These are phyloP conservation scores for Rhynchospora tenuis DNA, from an alignment of 176 grass and related monocot genomes.

Conservation along the genomic window DNA sequence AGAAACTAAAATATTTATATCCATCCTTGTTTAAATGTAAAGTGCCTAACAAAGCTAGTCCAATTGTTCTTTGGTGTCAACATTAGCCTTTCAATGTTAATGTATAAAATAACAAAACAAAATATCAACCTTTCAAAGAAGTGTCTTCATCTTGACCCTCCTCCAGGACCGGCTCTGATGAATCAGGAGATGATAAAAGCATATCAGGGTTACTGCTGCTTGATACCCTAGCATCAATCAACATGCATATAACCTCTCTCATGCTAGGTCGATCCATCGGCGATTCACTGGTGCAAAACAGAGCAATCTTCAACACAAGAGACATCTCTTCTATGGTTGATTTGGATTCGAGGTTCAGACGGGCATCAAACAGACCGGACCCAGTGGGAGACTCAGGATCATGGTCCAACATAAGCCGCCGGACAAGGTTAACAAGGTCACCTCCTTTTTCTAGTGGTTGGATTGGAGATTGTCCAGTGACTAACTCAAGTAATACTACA, in stretches of 20 bases:
- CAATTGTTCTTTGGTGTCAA: not conserved
- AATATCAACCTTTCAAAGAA: slow-evolving; percentile 31
- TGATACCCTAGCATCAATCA: slow-evolving; percentile 62
- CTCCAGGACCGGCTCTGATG: not conserved
- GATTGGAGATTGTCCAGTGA: slow-evolving; percentile 81
- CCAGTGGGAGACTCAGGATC: slow-evolving; percentile 22
- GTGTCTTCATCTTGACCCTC: not conserved
- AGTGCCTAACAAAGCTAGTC: not conserved
- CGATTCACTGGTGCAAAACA: slow-evolving; percentile 86
- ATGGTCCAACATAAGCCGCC: slow-evolving; percentile 41
- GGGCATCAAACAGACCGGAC: slow-evolving; percentile 54
- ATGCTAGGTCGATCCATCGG: slow-evolving; percentile 89
- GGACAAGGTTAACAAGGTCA: slow-evolving; percentile 93
- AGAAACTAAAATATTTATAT: not conserved
- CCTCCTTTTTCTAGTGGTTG: slow-evolving; percentile 96
- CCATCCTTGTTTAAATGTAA: not conserved
- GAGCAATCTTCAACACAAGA: slow-evolving; percentile 82
- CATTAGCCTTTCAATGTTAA: not conserved
- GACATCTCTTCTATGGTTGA: slow-evolving; percentile 58
- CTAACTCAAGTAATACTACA: slow-evolving; percentile 80
- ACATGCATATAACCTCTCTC: slow-evolving; percentile 94
- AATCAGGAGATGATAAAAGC: slow-evolving; percentile 43
- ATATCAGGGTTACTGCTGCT: slow-evolving; percentile 26
- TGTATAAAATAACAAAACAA: not conserved
- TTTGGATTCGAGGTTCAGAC: slow-evolving; percentile 54